Evolutionary conservation across 768 basidiomycete species (phyloP).

Genomic region (Leccinum uliginosum): DNA sequence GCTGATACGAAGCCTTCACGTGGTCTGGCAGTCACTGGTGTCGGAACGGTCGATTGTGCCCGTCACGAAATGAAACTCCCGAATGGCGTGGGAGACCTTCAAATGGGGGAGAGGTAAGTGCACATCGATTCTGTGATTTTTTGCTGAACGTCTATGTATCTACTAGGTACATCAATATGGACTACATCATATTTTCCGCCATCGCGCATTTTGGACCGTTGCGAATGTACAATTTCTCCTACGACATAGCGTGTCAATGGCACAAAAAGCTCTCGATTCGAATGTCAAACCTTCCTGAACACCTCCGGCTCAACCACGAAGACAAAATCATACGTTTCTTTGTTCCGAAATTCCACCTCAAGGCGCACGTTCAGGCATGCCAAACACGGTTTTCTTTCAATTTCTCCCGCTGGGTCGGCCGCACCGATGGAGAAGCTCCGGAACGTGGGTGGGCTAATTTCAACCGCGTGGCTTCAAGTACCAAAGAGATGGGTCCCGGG

Average conservation of each 20-base stretch:
- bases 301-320: neutral
- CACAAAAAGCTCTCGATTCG: neutral
- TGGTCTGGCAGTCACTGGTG: neutral
- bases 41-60: neutral
- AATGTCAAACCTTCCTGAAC: neutral
- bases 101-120: neutral
- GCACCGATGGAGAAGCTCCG: neutral
- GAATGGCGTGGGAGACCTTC: neutral
- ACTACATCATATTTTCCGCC: neutral
- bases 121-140: neutral
- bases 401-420: neutral
- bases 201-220: neutral
- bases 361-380: neutral
- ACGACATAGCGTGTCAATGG: neutral
- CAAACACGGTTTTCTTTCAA: neutral
- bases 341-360: neutral
- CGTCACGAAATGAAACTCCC: neutral
- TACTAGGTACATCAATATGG: neutral
- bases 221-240: neutral
- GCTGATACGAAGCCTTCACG: neutral
- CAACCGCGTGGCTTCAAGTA: neutral
- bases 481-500: neutral
- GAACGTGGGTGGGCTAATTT: neutral
- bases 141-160: neutral
- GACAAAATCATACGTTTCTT: neutral